These are phyloP conservation scores for Talaromyces thailandensis DNA, from an alignment of 495 filamentous ascomycete species.

Conservation along the genomic window DNA sequence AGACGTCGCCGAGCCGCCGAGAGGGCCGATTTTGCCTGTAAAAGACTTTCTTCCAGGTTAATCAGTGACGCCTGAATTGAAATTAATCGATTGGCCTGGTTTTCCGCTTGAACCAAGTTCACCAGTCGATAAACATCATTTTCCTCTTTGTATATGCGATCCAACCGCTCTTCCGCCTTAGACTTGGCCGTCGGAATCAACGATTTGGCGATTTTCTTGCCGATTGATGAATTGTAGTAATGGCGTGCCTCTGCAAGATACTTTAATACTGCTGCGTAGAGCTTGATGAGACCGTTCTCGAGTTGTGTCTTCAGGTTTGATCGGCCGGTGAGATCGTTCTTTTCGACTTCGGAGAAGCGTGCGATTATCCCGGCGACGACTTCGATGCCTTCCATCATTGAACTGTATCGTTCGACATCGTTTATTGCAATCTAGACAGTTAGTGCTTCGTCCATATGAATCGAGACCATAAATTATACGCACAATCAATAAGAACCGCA, in stretches of 20 bases:
- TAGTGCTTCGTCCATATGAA: too few relatives aligned
- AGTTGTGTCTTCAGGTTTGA: constrained; percentile 12
- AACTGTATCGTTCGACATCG: constrained; percentile 9
- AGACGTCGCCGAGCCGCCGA: constrained; percentile 4
- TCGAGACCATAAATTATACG: too few relatives aligned
- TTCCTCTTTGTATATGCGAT: constrained; percentile 73
- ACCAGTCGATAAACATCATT: constrained; percentile 21
- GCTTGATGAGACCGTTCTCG: constrained; percentile 11
- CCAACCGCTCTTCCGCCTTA: constrained; percentile 46
- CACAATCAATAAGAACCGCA: constrained; percentile 27
- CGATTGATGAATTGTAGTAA: constrained; percentile 7
- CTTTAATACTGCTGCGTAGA: constrained; percentile 11
- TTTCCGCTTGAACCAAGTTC: constrained; percentile 7
- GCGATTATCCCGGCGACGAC: constrained; percentile 8
- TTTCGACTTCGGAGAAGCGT: constrained; percentile 12
- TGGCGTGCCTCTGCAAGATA: constrained; percentile 11
- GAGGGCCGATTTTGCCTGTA: background rate
- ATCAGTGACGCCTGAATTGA: background rate
- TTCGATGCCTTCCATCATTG: constrained; percentile 13
- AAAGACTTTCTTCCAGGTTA: constrained; percentile 1
- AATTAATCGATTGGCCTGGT: background rate
- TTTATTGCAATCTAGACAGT: constrained; percentile 8
- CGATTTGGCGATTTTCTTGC: background rate
- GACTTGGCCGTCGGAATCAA: background rate
- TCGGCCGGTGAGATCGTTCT: background rate